Evolutionary conservation across 192 early-diverging fungal genomes (phyloP).

Genomic region (Umbelopsis ramanniana): DNA sequence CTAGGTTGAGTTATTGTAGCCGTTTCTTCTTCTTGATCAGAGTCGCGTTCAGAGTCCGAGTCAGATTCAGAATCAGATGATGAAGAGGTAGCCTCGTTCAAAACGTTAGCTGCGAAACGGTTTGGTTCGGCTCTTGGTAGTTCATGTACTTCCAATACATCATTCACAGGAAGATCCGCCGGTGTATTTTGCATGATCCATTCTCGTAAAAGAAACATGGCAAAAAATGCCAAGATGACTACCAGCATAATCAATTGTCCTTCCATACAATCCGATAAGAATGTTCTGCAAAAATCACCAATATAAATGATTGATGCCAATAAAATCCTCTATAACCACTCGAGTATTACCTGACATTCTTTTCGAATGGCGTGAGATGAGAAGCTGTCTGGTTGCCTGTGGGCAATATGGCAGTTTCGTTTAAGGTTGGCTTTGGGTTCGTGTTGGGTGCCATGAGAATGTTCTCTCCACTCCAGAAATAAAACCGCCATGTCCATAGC

Average conservation of each 20-base stretch:
- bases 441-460: conserved; percentile 29
- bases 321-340: not conserved
- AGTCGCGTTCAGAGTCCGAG: not conserved
- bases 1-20: not conserved
- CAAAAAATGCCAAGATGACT: conserved; percentile 79
- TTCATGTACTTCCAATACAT: not conserved
- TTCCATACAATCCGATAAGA: conserved; percentile 77
- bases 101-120: not conserved
- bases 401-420: not conserved
- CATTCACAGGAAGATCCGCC: conserved; percentile 22
- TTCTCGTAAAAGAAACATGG: conserved; percentile 84
- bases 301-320: not conserved
- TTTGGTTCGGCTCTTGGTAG: not conserved
- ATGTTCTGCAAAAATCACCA: conserved; percentile 36
- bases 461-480: conserved; percentile 78
- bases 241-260: conserved; percentile 81
- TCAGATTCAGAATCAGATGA: not conserved
- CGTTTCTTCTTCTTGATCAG: not conserved
- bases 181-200: conserved; percentile 81
- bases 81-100: not conserved
- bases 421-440: too few relatives aligned
- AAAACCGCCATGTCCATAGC: conserved; percentile 84
- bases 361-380: conserved; percentile 8
- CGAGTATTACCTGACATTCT: not conserved
- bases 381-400: not conserved